Evolutionary conservation across 1,284 basidiomycete genomes (phyloP).

Genomic region (Kwoniella shivajii): DNA sequence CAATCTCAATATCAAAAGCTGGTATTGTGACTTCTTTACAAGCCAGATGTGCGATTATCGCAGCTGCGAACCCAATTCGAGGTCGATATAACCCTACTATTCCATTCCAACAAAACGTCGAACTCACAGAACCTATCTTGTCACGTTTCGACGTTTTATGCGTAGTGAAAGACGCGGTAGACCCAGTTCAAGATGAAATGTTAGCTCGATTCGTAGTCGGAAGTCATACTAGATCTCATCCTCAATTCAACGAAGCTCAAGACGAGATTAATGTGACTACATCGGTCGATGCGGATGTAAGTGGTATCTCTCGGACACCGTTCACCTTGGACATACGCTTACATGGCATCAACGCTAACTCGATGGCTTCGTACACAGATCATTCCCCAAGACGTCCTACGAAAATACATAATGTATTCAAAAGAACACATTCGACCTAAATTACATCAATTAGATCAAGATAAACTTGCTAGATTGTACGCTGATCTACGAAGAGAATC

Average conservation of each 20-base stretch:
- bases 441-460: constrained; percentile 91
- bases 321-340: background rate
- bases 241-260: constrained; percentile 79
- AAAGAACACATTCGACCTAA: constrained; percentile 90
- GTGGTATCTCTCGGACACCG: constrained; percentile 39
- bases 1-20: constrained; percentile 99
- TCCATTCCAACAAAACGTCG: constrained; percentile 97
- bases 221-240: constrained; percentile 90
- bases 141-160: constrained; percentile 99
- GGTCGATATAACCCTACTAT: constrained; percentile 97
- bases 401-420: constrained; percentile 99
- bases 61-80: constrained; percentile 95
- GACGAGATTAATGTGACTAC: constrained; percentile 89
- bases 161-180: constrained; percentile 96
- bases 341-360: constrained; percentile 2
- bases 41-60: constrained; percentile 94
- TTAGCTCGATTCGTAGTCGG: constrained; percentile 97
- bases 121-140: constrained; percentile 96
- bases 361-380: constrained; percentile 60
- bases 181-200: constrained; percentile 95
- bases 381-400: constrained; percentile 94
- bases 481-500: constrained; percentile 96
- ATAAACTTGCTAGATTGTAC: constrained; percentile 91
- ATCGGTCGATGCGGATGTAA: constrained; percentile 84
- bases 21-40: constrained; percentile 97